A percentile compares a stretch with the other conserved stretches of the same genome.
phyloP scores from a whole-genome alignment of 352 stramenopile species.

The Phytopythium mirpurense region DNA sequence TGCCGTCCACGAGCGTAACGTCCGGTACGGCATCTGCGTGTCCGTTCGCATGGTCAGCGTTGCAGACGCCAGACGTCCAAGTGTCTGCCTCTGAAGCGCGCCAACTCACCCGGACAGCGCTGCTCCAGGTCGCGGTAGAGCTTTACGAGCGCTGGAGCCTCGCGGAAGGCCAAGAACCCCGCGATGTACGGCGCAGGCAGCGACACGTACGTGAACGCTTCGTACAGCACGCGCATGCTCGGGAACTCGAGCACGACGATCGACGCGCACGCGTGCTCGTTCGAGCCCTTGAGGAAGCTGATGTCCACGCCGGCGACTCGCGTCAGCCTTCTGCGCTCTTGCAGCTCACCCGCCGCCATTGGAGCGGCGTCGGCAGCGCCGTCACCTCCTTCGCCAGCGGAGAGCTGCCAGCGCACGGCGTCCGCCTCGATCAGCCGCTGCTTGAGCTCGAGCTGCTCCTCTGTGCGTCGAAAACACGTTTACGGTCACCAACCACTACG shows the following conservation, averaged over 20 bases:
- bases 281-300: slow-evolving; percentile 77
- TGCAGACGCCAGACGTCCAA: too few species aligned
- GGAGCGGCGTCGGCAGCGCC: too few species aligned
- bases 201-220: slow-evolving; percentile 80
- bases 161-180: slow-evolving; percentile 78
- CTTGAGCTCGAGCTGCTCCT: slow-evolving; percentile 59
- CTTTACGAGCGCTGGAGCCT: slow-evolving; percentile 65
- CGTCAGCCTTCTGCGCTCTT: slow-evolving; percentile 14
- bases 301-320: slow-evolving; percentile 78
- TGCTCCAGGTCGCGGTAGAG: slow-evolving; percentile 53
- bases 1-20: slow-evolving; percentile 92
- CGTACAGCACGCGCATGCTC: slow-evolving; percentile 60
- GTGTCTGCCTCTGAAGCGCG: too few species aligned
- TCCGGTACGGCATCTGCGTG: slow-evolving; percentile 61
- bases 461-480: slow-evolving; percentile 8
- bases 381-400: not conserved
- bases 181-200: slow-evolving; percentile 78
- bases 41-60: not conserved
- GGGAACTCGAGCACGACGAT: slow-evolving; percentile 74
- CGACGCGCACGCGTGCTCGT: slow-evolving; percentile 73
- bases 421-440: slow-evolving; percentile 38
- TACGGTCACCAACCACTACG: too few species aligned
- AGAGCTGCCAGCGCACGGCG: slow-evolving; percentile 33
- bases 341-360: too few species aligned
- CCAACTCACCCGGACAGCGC: slow-evolving; percentile 39